Base-by-base conservation (phyloP, 2,329 filamentous ascomycete species). In the Chaetothyriales sp. region DNA sequence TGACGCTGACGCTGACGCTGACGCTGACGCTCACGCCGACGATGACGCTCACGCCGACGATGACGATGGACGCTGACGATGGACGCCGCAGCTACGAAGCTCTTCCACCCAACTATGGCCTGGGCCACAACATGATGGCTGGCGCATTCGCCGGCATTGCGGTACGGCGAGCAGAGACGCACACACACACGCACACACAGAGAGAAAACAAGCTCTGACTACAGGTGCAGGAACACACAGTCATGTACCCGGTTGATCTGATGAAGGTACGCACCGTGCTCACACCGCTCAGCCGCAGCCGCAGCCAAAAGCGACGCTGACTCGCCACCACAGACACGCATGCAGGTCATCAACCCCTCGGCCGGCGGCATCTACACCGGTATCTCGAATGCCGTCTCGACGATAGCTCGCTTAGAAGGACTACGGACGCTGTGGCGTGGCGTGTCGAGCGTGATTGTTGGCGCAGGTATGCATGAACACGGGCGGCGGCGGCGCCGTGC, bases 191-290 rank as follows among this genome's bases (percentile, higher is more conserved):
- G n/a, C n/a, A n/a, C n/a, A n/a, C n/a, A n/a, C n/a, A n/a, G n/a
- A n/a, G n/a, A n/a, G n/a, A n/a, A 29, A 45, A 7, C 13, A 25
- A 33, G 18, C 13, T 43, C 55, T 60, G 56, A 61, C 48, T 33
- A 1, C 5, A 6, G 43, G 19, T 50, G 18, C 43, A 95, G 89
- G 90, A 97, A 73, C 90, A 97, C 70, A 94, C 90, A 54, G 89
- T 95, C 64, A 97, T 98, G 92, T 98, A 98, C 67, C 92, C 92
- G 18, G 86, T 98, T 66, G 92, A 98, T 73, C 81, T 94, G 61
- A 85, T 98, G 67, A 98, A 98, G 85, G 92, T 95, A 68, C 58
- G 74, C 64, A 49, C 22, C 3, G 22, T 6, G 6, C 22, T 4
- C 3, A 20, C 13, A 20, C 22, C 61, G 59, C 67, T 52, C 48